Conservation (phyloP, 495 filamentous ascomycete genomes). For the Rostrohypoxylon terebratum region DNA sequence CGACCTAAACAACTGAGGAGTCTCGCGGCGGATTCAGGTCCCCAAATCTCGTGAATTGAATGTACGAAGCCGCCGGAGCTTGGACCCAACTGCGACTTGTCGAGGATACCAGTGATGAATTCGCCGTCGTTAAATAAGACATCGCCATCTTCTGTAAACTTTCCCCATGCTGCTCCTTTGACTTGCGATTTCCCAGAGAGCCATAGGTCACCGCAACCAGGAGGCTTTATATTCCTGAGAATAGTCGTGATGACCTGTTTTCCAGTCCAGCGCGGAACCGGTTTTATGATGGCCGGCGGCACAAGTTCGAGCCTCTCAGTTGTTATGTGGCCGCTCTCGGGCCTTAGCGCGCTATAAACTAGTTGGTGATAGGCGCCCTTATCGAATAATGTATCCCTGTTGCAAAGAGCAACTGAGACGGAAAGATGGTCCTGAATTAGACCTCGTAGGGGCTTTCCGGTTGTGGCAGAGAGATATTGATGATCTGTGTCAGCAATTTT, state of each 20-base stretch:
- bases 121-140: constrained; percentile 90
- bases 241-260: constrained; percentile 97
- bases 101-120: constrained; percentile 88
- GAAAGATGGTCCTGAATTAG: constrained; percentile 99
- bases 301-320: constrained; percentile 78
- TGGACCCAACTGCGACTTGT: constrained; percentile 95
- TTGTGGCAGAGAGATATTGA: constrained; percentile 94
- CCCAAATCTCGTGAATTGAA: constrained; percentile 92
- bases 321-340: constrained; percentile 84
- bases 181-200: constrained; percentile 83
- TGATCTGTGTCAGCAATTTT: constrained; percentile 96
- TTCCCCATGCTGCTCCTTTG: constrained; percentile 78
- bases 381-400: constrained; percentile 91
- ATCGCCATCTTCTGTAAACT: constrained; percentile 70
- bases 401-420: constrained; percentile 90
- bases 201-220: constrained; percentile 78
- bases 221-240: constrained; percentile 87
- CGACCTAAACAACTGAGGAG: constrained; percentile 89
- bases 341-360: constrained; percentile 86
- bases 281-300: constrained; percentile 84
- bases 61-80: constrained; percentile 89
- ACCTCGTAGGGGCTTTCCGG: constrained; percentile 93
- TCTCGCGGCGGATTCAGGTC: constrained; percentile 84
- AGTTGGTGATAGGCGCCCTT: constrained; percentile 91
- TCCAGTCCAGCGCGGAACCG: constrained; percentile 89